These are phyloP conservation scores for Porogramme epimiltina DNA, from an alignment of 1,284 basidiomycete species.

Conservation along the genomic window DNA sequence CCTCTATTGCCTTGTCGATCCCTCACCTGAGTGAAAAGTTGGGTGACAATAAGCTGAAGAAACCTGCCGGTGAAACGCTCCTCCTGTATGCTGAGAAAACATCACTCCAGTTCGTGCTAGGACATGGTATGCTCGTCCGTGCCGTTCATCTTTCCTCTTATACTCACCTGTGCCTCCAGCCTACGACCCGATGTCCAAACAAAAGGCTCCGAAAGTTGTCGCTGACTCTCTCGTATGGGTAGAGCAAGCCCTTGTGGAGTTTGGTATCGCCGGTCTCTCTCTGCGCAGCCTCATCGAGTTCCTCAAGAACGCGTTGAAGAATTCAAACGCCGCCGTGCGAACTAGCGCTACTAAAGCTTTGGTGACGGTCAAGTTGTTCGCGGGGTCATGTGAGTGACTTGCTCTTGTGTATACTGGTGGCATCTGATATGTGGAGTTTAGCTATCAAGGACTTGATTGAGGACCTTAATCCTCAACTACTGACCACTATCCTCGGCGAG, in stretches of 20 bases:
- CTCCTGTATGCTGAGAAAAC: conserved; percentile 88
- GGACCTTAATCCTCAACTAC: conserved; percentile 92
- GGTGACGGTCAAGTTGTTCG: conserved; percentile 90
- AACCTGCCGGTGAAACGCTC: conserved; percentile 92
- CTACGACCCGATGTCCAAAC: conserved; percentile 89
- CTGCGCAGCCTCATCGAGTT: conserved; percentile 89
- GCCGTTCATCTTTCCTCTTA: not conserved
- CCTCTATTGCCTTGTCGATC: conserved; percentile 83
- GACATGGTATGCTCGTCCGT: conserved; percentile 66
- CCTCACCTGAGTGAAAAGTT: conserved; percentile 93
- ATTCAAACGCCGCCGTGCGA: conserved; percentile 93
- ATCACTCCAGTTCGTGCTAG: conserved; percentile 91
- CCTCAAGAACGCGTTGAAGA: conserved; percentile 85
- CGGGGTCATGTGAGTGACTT: conserved; percentile 75
- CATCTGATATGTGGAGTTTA: conserved; percentile 32
- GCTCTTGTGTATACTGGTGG: not conserved
- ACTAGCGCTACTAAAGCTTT: conserved; percentile 95
- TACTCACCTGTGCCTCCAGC: conserved; percentile 46
- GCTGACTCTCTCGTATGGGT: conserved; percentile 93
- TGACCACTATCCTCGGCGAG: conserved; percentile 89
- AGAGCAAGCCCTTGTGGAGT: conserved; percentile 87
- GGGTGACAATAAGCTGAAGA: conserved; percentile 97
- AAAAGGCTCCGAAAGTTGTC: conserved; percentile 96
- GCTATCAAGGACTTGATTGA: conserved; percentile 92
- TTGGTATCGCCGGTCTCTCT: conserved; percentile 88